Evolutionary conservation across 768 basidiomycete species (phyloP).

Genomic region (Austroboletus eburneus): DNA sequence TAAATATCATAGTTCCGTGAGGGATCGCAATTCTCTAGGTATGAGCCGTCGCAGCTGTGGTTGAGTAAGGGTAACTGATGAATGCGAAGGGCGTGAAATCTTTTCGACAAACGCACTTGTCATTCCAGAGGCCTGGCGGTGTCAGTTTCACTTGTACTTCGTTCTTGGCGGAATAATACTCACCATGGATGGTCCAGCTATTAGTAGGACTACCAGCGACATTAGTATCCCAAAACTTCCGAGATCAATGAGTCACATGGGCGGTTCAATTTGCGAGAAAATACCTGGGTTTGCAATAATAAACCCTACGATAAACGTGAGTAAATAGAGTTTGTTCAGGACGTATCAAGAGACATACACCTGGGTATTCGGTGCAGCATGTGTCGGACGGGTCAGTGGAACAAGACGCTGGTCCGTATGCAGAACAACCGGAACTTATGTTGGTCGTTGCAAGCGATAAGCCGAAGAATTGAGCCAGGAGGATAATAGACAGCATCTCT

Average conservation of each 20-base stretch:
- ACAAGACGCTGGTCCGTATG: constrained; percentile 49
- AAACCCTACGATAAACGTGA: constrained; percentile 42
- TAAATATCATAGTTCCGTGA: constrained; percentile 45
- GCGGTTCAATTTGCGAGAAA: neutral
- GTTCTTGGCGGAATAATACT: constrained; percentile 11
- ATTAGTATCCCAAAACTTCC: constrained; percentile 69
- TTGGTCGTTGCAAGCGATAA: constrained; percentile 9
- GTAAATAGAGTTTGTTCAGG: neutral
- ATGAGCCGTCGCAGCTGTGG: constrained; percentile 51
- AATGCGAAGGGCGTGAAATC: neutral
- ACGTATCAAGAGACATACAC: constrained; percentile 38
- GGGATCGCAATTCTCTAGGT: constrained; percentile 34
- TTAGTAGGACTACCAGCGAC: constrained; percentile 57
- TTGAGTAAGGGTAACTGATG: neutral
- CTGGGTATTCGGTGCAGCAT: constrained; percentile 67
- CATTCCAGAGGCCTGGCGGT: constrained; percentile 58
- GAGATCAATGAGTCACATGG: constrained; percentile 1
- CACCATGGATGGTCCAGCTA: constrained; percentile 76
- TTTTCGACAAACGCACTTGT: constrained; percentile 39
- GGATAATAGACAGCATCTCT: constrained; percentile 15
- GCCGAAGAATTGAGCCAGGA: constrained; percentile 19
- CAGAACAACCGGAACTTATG: constrained; percentile 49
- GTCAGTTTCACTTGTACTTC: neutral
- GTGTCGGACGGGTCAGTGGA: constrained; percentile 40
- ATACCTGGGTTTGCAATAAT: constrained; percentile 52